phyloP scores from a whole-genome alignment of 1,284 basidiomycete species.

The Serendipita sp. region DNA sequence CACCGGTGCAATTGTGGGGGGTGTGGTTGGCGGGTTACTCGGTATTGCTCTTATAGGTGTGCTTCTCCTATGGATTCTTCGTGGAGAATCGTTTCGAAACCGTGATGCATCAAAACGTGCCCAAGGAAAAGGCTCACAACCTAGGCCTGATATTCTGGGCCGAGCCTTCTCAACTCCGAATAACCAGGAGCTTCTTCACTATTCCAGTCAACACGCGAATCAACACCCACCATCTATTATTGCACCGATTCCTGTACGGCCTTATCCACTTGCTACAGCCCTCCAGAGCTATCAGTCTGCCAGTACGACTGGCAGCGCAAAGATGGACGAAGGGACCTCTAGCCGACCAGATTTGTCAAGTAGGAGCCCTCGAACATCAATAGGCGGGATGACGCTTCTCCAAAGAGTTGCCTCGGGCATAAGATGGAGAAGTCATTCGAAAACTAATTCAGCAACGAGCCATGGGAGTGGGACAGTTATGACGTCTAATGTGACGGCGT shows the following conservation, averaged over 20 bases:
- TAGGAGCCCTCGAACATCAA: neutral
- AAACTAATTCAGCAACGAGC: neutral
- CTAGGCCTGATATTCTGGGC: neutral
- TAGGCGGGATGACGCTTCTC: neutral
- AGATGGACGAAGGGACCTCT: neutral
- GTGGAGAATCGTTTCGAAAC: neutral
- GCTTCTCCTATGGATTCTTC: constrained; percentile 1
- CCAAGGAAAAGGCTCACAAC: neutral
- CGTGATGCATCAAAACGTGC: neutral
- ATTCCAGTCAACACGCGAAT: neutral
- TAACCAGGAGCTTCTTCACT: neutral
- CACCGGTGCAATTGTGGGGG: constrained; percentile 9
- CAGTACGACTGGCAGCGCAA: neutral
- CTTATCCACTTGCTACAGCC: neutral
- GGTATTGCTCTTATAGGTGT: constrained; percentile 5
- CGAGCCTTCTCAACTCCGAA: neutral
- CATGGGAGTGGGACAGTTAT: neutral
- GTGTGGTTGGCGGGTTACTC: constrained; percentile 8
- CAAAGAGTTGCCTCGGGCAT: neutral
- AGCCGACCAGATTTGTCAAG: neutral
- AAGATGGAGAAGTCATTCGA: neutral
- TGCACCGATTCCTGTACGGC: neutral
- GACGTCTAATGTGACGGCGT: neutral
- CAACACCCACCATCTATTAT: neutral
- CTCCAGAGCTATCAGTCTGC: neutral